These are phyloP conservation scores for Agrocybe chaxingu DNA, from an alignment of 768 basidiomycete species.

Conservation along the genomic window DNA sequence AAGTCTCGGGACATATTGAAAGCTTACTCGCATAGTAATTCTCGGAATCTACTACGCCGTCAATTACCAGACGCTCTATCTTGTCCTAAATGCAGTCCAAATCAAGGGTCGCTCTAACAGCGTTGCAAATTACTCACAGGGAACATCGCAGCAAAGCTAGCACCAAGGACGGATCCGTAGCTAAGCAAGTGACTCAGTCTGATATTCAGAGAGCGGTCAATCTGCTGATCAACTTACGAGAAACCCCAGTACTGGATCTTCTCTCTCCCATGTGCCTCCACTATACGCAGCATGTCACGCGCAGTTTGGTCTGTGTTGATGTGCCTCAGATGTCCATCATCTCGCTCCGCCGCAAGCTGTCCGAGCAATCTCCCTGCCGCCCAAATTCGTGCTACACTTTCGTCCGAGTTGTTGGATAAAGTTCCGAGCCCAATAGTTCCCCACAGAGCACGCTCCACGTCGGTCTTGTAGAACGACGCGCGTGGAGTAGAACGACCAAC, in stretches of 20 bases:
- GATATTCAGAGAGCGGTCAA: neutral
- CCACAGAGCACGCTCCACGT: conserved; percentile 25
- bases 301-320: conserved; percentile 36
- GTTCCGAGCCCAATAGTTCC: conserved; percentile 8
- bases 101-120: neutral
- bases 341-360: conserved; percentile 28
- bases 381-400: conserved; percentile 27
- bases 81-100: conserved; percentile 17
- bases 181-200: conserved; percentile 8
- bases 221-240: conserved; percentile 14
- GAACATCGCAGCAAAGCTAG: conserved; percentile 30
- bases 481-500: conserved; percentile 30
- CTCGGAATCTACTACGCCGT: conserved; percentile 38
- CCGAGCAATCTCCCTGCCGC: conserved; percentile 23
- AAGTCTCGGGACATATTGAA: neutral
- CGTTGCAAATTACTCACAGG: conserved; percentile 21
- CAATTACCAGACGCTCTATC: conserved; percentile 31
- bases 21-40: conserved; percentile 35
- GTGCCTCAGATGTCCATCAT: conserved; percentile 23
- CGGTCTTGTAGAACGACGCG: conserved; percentile 30
- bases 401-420: conserved; percentile 22
- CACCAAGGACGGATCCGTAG: conserved; percentile 24
- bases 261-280: conserved; percentile 24
- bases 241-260: conserved; percentile 35
- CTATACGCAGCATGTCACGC: conserved; percentile 33